A percentile compares a stretch with the other conserved stretches of the same genome.
These are phyloP conservation scores for Arthroderma sp. DNA, from an alignment of 2,329 filamentous ascomycete genomes.

Conservation along the genomic window DNA sequence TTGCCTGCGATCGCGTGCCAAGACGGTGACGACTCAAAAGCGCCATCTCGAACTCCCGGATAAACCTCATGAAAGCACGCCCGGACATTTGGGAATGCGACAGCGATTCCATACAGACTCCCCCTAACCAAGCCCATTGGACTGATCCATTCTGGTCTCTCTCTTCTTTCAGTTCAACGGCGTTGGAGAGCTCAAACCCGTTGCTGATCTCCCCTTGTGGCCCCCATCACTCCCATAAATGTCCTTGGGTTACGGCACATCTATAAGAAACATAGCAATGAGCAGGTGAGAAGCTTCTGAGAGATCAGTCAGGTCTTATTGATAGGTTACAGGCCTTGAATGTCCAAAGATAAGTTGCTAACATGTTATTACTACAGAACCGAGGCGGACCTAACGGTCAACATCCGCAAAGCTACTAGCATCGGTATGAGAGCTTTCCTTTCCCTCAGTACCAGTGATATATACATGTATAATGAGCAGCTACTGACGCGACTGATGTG, in stretches of 20 bases:
- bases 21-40: not conserved
- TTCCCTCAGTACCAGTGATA: conserved; percentile 14
- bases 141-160: not conserved
- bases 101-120: not conserved
- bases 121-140: not conserved
- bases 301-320: not conserved
- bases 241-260: conserved; percentile 15
- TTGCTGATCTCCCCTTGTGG: not conserved
- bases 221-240: conserved; percentile 7
- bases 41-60: not conserved
- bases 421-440: conserved; percentile 36
- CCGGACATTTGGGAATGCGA: not conserved
- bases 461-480: not conserved
- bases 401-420: conserved; percentile 56
- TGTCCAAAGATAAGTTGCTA: not conserved
- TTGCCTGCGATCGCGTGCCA: not conserved
- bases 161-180: not conserved
- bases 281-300: conserved; percentile 41
- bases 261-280: conserved; percentile 46
- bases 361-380: conserved; percentile 28
- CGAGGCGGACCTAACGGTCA: conserved; percentile 52
- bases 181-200: not conserved
- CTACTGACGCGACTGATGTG: not conserved
- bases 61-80: not conserved
- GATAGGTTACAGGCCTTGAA: not conserved